phyloP scores from a whole-genome alignment of 2,329 filamentous ascomycete species.

The Penicillium aurantiogriseum region DNA sequence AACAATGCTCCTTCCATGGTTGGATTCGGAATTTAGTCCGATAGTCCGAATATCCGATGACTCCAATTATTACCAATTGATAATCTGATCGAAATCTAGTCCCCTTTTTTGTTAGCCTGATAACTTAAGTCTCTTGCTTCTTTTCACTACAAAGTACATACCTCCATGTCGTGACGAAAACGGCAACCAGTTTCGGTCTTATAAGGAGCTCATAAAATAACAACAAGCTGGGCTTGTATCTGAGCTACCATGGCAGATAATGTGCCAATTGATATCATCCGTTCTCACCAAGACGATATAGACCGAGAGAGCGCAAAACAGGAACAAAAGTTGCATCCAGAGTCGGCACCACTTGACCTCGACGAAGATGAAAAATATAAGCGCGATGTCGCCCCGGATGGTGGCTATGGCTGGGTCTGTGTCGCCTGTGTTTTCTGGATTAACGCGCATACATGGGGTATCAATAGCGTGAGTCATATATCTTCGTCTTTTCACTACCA shows the following conservation, averaged over 20 bases:
- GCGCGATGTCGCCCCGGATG: slow-evolving; percentile 48
- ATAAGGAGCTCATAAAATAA: not conserved
- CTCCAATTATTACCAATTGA: not conserved
- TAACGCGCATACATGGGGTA: slow-evolving; percentile 72
- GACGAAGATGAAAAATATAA: slow-evolving; percentile 32
- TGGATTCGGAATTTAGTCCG: slow-evolving; percentile 18
- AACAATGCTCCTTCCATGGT: not conserved
- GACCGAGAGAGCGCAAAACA: slow-evolving; percentile 8
- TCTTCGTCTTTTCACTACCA: not conserved
- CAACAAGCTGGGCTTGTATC: not conserved
- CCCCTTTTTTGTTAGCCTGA: not conserved
- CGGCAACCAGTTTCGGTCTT: slow-evolving; percentile 6
- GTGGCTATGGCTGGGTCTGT: slow-evolving; percentile 63
- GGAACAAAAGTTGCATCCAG: slow-evolving; percentile 11
- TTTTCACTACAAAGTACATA: not conserved
- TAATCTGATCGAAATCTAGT: not conserved
- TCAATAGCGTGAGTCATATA: slow-evolving; percentile 59
- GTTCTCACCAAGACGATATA: slow-evolving; percentile 18
- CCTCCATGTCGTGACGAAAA: slow-evolving; percentile 15
- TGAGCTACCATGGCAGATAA: slow-evolving; percentile 31
- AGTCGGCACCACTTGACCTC: slow-evolving; percentile 6
- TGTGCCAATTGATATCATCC: slow-evolving; percentile 32
- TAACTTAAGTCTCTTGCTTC: not conserved
- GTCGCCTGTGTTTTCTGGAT: slow-evolving; percentile 56
- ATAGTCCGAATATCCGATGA: not conserved